These are phyloP conservation scores for Chenopodium album DNA, from an alignment of 148 eudicot genomes.

Conservation along the genomic window DNA sequence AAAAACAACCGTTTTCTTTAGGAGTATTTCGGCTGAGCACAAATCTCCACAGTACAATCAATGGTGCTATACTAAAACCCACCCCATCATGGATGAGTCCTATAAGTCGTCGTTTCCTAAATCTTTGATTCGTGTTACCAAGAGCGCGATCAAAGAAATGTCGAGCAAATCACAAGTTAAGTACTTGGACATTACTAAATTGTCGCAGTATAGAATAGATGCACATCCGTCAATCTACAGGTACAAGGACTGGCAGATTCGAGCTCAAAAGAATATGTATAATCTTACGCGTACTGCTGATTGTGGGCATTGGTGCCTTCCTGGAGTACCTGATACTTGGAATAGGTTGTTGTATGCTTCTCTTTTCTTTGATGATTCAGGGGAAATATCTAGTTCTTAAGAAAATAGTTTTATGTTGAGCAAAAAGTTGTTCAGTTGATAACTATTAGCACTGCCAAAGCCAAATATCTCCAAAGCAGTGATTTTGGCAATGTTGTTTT, in stretches of 20 bases:
- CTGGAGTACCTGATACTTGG: slow-evolving; percentile 49
- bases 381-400: not conserved
- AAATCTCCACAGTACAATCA: not conserved
- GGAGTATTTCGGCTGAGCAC: slow-evolving; percentile 28
- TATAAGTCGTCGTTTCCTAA: slow-evolving; percentile 12
- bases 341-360: slow-evolving; percentile 37
- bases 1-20: slow-evolving; percentile 16
- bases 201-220: slow-evolving; percentile 36
- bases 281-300: slow-evolving; percentile 17
- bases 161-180: slow-evolving; percentile 8
- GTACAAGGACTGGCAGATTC: slow-evolving; percentile 11
- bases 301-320: slow-evolving; percentile 53
- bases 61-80: slow-evolving; percentile 27
- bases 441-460: too few relatives aligned
- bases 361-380: slow-evolving; percentile 5
- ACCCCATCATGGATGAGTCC: slow-evolving; percentile 4
- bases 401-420: not conserved
- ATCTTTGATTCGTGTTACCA: slow-evolving; percentile 20
- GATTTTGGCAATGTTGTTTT: too few relatives aligned
- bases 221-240: slow-evolving; percentile 34
- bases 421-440: too few relatives aligned
- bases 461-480: too few relatives aligned
- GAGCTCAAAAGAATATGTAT: not conserved
- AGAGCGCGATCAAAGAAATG: slow-evolving; percentile 16
- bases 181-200: slow-evolving; percentile 38